These are phyloP conservation scores for Apiotrichum gamsii DNA, from an alignment of 1,284 basidiomycete genomes.

Conservation along the genomic window DNA sequence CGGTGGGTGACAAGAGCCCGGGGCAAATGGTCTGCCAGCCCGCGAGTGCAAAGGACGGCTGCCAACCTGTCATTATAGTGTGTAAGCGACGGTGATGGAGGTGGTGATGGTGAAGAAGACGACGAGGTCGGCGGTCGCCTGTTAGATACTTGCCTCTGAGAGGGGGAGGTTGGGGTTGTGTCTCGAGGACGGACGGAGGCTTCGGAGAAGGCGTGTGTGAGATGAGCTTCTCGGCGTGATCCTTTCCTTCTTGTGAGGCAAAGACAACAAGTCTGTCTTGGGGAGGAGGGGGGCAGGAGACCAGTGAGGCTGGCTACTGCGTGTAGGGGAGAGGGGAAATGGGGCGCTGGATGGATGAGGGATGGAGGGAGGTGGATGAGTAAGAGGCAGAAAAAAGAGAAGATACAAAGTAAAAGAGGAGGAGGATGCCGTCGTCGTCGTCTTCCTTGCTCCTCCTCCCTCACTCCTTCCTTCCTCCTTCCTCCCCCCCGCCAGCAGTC, in stretches of 20 bases:
- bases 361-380: background rate
- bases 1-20: conserved; percentile 8
- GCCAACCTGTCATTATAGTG: conserved; percentile 1
- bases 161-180: background rate
- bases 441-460: too few species aligned
- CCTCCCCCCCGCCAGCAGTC: too few species aligned
- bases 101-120: background rate
- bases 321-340: background rate
- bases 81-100: conserved; percentile 1
- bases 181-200: background rate
- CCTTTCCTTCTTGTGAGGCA: too few species aligned
- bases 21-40: conserved; percentile 17
- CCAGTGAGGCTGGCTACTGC: background rate
- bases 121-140: background rate
- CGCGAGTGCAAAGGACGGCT: background rate
- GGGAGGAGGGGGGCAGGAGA: background rate
- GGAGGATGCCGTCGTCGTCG: too few species aligned
- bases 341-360: background rate
- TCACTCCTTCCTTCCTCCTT: too few species aligned
- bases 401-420: too few species aligned
- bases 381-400: background rate
- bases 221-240: too few species aligned
- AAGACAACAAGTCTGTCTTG: too few species aligned
- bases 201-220: background rate
- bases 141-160: conserved; percentile 5